Evolutionary conservation across 2,329 filamentous ascomycete genomes (phyloP).

Genomic region (Ceratocystis alfenasii): DNA sequence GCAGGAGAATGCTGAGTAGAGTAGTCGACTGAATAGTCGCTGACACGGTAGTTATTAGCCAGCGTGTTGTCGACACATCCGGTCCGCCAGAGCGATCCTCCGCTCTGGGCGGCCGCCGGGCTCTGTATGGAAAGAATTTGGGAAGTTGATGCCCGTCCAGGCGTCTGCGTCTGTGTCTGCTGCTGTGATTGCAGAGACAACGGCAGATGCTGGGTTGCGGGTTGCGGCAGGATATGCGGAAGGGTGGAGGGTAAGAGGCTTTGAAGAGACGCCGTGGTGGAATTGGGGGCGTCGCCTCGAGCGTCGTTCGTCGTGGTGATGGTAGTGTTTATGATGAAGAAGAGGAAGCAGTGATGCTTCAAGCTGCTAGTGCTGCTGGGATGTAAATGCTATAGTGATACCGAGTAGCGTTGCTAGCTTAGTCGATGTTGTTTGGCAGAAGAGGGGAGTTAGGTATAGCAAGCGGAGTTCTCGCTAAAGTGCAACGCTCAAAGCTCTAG

Average conservation of each 20-base stretch:
- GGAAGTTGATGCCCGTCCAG: slow-evolving; percentile 42
- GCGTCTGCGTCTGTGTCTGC: slow-evolving; percentile 27
- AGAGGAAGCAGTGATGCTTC: slow-evolving; percentile 4
- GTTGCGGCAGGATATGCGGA: slow-evolving; percentile 8
- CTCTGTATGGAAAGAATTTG: slow-evolving; percentile 50
- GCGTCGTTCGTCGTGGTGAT: slow-evolving; percentile 11
- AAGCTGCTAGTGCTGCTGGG: background rate
- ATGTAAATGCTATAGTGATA: background rate
- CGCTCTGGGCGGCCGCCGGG: slow-evolving; percentile 61
- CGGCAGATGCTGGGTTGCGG: slow-evolving; percentile 17
- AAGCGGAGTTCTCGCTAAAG: background rate
- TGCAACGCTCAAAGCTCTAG: background rate
- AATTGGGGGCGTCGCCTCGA: background rate
- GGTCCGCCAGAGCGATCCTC: slow-evolving; percentile 59
- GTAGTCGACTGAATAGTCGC: slow-evolving; percentile 65
- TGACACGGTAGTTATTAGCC: slow-evolving; percentile 62
- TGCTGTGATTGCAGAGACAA: slow-evolving; percentile 30
- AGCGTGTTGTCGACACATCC: slow-evolving; percentile 60
- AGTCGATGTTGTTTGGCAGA: background rate
- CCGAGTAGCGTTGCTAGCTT: background rate
- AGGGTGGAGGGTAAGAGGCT: slow-evolving; percentile 9
- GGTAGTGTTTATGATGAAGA: slow-evolving; percentile 10
- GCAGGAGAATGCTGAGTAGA: slow-evolving; percentile 55
- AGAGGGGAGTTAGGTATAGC: background rate
- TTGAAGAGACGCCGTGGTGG: slow-evolving; percentile 17